Base-by-base conservation (phyloP, 1,284 basidiomycete species). In the Melampsora larici-populina region DNA sequence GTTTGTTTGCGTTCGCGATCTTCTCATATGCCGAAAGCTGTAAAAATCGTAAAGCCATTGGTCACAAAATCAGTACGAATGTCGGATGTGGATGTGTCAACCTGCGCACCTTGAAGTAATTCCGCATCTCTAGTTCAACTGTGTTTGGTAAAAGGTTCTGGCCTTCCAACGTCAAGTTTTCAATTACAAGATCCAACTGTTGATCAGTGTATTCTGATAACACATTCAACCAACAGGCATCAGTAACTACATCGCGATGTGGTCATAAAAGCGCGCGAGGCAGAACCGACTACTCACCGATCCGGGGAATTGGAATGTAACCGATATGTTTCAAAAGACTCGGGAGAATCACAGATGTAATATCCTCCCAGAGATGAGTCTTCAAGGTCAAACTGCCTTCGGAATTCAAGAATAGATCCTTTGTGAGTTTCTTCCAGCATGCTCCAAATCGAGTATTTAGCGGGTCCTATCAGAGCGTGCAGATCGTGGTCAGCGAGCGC, bases 351-450 rank as follows among this genome's bases (percentile, higher is more conserved):
- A 93, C 89, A 70, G 87, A 87, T 62, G 93, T 86, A 66, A 98
- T 89, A 84, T 89, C 95, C 79, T 88, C 87, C 94, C 80, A 79
- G 9, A 77, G 86, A 70, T 85, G 82, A 6, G 90, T 88, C 87
- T 99, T 98, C 88, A 94, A 97, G 82, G 89, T 89, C 72, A 96
- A 86, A 80, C 89, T 89, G n/a, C 93, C 93, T 79, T 94, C 90
- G 73, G 85, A 85, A 82, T 89, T 86, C 80, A 82, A 80, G 80
- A 83, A 82, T 67, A 83, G 79, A 79, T 83, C 82, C 73, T 81
- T 80, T 72, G 79, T 80, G 64, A 83, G 80, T 75, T 80, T 79
- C 78, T 82, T 80, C 79, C 82, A 79, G 74, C 82, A 80, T 67
- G 80, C 79, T 65, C 82, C 81, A 78, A 83, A 81, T 79, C 81